A percentile compares a stretch with the other conserved stretches of the same genome.
Evolutionary conservation across 176 grass and related monocot genomes (phyloP).

Genomic region (Microstegium vimineum): DNA sequence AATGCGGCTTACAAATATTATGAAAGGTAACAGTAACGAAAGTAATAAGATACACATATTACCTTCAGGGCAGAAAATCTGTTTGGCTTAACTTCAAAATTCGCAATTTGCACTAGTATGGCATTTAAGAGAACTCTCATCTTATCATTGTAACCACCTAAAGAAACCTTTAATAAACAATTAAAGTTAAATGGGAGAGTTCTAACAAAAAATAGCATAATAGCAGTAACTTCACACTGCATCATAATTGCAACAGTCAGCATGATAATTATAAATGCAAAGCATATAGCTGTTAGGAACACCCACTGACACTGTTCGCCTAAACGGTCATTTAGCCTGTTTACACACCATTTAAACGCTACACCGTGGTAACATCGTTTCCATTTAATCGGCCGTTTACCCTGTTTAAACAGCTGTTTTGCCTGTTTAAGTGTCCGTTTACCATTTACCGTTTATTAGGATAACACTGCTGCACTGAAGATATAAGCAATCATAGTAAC

Average conservation of each 20-base stretch:
- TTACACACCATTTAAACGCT: no score
- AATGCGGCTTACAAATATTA: not conserved
- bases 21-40: not conserved
- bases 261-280: not conserved
- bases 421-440: no score
- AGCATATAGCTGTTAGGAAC: not conserved
- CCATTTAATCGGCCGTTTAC: no score
- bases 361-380: no score
- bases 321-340: no score
- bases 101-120: constrained; percentile 63
- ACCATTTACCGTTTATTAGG: no score
- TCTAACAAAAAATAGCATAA: not conserved
- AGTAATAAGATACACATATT: constrained; percentile 17
- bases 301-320: no score
- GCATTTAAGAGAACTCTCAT: constrained; percentile 77
- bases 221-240: constrained; percentile 2
- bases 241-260: constrained; percentile 11
- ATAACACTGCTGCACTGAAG: no score
- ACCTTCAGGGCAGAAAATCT: constrained; percentile 90
- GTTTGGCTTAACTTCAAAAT: constrained; percentile 86
- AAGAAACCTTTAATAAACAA: constrained; percentile 45
- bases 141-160: constrained; percentile 90
- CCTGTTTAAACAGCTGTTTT: no score
- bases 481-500: not conserved
- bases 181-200: not conserved